These are phyloP conservation scores for Periconia sp. DNA, from an alignment of 2,329 filamentous ascomycete species.

Conservation along the genomic window DNA sequence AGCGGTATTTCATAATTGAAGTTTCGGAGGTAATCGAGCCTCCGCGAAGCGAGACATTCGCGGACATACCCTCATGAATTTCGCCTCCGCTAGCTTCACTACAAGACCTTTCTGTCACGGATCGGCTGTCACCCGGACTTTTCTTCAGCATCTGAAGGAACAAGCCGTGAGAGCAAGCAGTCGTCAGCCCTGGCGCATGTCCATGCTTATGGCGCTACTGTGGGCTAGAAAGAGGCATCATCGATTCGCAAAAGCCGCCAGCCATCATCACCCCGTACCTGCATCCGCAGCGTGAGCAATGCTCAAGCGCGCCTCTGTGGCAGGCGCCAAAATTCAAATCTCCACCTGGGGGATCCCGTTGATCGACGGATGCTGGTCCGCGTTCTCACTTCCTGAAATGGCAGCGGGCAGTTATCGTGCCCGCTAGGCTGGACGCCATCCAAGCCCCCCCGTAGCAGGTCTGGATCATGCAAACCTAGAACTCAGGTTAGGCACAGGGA, in stretches of 20 bases:
- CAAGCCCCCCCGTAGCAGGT: constrained; percentile 37
- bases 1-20: constrained; percentile 20
- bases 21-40: too few species aligned
- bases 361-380: constrained; percentile 29
- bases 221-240: constrained; percentile 7
- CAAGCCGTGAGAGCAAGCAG: too few species aligned
- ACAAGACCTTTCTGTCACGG: too few species aligned
- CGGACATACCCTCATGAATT: too few species aligned
- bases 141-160: too few species aligned
- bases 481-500: constrained; percentile 35
- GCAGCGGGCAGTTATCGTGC: constrained; percentile 33
- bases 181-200: too few species aligned
- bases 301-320: constrained; percentile 30
- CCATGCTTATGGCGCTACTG: too few species aligned
- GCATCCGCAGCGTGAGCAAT: constrained; percentile 33
- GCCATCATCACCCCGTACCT: constrained; percentile 30
- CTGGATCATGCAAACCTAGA: constrained; percentile 38
- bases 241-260: constrained; percentile 11
- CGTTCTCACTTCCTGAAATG: constrained; percentile 33
- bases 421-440: constrained; percentile 38
- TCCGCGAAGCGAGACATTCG: too few species aligned
- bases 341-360: constrained; percentile 33
- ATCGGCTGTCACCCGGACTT: neutral
- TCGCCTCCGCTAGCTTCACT: too few species aligned
- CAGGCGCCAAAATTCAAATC: constrained; percentile 34